Evolutionary conservation across 257 asterid genomes (phyloP).

Genomic region (Cruciata laevipes): DNA sequence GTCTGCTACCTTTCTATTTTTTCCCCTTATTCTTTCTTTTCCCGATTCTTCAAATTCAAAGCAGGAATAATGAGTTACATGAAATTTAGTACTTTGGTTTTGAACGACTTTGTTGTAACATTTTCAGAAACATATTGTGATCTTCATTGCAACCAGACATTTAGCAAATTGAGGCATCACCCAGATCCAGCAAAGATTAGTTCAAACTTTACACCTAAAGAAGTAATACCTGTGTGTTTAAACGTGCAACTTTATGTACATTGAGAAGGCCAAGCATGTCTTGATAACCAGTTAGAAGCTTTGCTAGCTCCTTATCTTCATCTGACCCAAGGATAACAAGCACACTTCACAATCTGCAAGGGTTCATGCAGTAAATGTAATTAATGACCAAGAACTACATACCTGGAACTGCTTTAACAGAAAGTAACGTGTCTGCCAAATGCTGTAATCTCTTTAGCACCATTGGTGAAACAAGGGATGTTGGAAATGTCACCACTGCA

Average conservation of each 20-base stretch:
- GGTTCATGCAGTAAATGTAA: background rate
- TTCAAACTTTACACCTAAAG: background rate
- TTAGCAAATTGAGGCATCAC: background rate
- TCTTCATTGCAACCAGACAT: background rate
- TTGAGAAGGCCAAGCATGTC: constrained; percentile 96
- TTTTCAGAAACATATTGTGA: background rate
- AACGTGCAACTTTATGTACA: constrained; percentile 84
- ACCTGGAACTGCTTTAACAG: constrained; percentile 92
- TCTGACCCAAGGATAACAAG: constrained; percentile 41
- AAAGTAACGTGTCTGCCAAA: constrained; percentile 83
- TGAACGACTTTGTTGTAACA: background rate
- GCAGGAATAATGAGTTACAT: background rate
- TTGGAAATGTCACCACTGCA: constrained; percentile 74
- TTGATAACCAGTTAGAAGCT: constrained; percentile 90
- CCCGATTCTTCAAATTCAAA: background rate
- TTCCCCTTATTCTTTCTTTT: background rate
- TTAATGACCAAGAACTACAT: constrained; percentile 6
- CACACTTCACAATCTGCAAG: constrained; percentile 3
- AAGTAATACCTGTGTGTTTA: constrained; percentile 69
- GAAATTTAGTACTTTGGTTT: background rate
- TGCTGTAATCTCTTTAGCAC: constrained; percentile 85
- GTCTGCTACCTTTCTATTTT: background rate
- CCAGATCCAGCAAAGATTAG: background rate
- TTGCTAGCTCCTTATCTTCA: constrained; percentile 90
- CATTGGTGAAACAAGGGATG: constrained; percentile 67